Conservation (phyloP, 495 filamentous ascomycete species). For the Penicillium parvum region DNA sequence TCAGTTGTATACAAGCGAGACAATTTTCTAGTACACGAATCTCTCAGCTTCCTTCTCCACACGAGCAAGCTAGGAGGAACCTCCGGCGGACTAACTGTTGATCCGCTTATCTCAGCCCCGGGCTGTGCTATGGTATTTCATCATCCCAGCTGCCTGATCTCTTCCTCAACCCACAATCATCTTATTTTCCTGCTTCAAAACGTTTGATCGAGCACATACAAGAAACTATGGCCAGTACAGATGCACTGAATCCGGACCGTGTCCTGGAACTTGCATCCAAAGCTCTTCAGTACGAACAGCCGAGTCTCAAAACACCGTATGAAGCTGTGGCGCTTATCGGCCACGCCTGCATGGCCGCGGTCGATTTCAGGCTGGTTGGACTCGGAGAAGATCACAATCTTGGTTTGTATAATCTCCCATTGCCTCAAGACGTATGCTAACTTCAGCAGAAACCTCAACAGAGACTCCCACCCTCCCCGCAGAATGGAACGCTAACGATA, state of each 20-base stretch:
- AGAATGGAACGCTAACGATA: conserved; percentile 70
- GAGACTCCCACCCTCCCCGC: conserved; percentile 58
- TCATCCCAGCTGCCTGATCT: background rate
- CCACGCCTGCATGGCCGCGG: conserved; percentile 76
- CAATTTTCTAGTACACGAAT: background rate
- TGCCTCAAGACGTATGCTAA: conserved; percentile 4
- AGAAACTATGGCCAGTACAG: conserved; percentile 23
- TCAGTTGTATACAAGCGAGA: too few relatives aligned
- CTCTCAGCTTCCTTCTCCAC: too few relatives aligned
- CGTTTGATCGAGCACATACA: too few relatives aligned
- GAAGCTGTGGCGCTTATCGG: conserved; percentile 82
- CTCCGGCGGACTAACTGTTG: background rate
- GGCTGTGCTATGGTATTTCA: background rate
- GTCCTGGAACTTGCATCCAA: conserved; percentile 31
- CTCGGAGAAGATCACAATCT: conserved; percentile 74
- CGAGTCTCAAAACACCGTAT: conserved; percentile 66
- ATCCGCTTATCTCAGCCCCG: conserved; percentile 2
- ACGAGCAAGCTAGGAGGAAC: too few relatives aligned
- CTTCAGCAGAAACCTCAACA: conserved; percentile 42
- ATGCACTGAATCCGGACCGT: conserved; percentile 23
- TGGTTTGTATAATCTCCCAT: conserved; percentile 35
- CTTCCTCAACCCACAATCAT: too few relatives aligned
- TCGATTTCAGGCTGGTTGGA: conserved; percentile 78
- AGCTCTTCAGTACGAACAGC: conserved; percentile 28
- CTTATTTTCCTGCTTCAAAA: background rate